Evolutionary conservation across 2,329 filamentous ascomycete genomes (phyloP), one percentile per base, ranked within the genome.

Genomic region (Fusarium humuli): DNA sequence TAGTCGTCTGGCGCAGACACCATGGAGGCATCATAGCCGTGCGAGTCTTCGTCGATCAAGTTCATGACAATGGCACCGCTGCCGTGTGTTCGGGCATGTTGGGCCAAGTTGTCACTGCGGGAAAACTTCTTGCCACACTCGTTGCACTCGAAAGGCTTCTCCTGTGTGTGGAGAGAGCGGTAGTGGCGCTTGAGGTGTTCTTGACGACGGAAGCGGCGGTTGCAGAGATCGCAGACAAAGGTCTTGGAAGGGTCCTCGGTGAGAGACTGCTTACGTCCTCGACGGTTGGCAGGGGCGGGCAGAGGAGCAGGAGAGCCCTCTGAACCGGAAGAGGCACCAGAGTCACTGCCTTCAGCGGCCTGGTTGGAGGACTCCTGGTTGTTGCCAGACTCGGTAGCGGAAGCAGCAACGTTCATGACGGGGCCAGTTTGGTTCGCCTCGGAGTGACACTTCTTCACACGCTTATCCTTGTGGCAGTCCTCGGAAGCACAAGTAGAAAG

Each of bases 61-160:
- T 93, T 93, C 91, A 98, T 95, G 77, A 97, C 91, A 72, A 98
- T 92, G 66, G 94, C 93, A 67, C 94, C 94, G 63, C 91, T 92
- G 60, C 94, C 94, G 78, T 99, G 96, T 7, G 96, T 99, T 69
- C 96, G 90, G 70, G 96, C 91, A 80, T 99, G 96, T 83, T 99
- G 96, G 25, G 94, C 93, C 18, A 99, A 88, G 85, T 99, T 99
- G 83, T 99, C 96, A 75, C 93, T 97, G 76, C 96, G 92, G 22
- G 95, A 98, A 84, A 98, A 99, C 86, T 97, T 98, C 91, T 99
- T 99, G 76, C 96, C 95, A 78, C 96, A 99, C 84, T 99, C 95
- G 72, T 90, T 89, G 86, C 96, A 99, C 84, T 97, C 94, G 77
- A 98, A 99, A 7, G 96, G 96, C 90, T 98, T 99, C 80, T 98